Base-by-base conservation (phyloP, 768 basidiomycete genomes). In the Tephrocybe rancida region DNA sequence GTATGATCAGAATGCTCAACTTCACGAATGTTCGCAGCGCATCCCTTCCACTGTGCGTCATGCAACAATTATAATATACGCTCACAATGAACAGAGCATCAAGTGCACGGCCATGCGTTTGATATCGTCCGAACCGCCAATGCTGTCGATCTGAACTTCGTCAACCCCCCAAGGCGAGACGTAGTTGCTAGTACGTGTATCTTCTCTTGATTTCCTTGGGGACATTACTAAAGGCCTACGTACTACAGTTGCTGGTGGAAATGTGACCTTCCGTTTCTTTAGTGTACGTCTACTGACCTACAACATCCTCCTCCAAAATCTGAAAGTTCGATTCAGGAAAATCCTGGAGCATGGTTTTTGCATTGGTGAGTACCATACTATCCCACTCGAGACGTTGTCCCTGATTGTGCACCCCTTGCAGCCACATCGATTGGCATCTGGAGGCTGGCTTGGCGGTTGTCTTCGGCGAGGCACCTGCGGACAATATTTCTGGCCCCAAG, bases 371-470 rank as follows among this genome's bases (percentile, higher is more conserved):
- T 9, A n/a, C n/a, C 22, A 24, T 22, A 24, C 68, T 51, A 14
- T 32, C 18, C 6, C 27, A 14, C 21, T 13, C 16, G 4, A 4
- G 24, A 13, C 22, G 32, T 21, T 6, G 26, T 9, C 25, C 42
- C n/a, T 22, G 35, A 18, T 50, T 14, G 32, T 21, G 39, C 16
- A 21, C 35, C 14, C 5, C 14, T 41, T n/a, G 9, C 19, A 77
- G 77, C 56, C 79, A 81, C 59, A 82, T 81, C 50, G 78, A 81
- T 52, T 80, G 75, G 70, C 80, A 81, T 65, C 63, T 80, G 5
- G 65, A 73, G n/a, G 64, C 63, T 11, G 74, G 73, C 16, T 62
- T 75, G 18, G 76, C 73, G 3, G 54, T 77, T n/a, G 72, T 75
- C 7, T 70, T 76, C 35, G 74, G 72, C 2, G 72, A 74, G 34